Evolutionary conservation across 2,329 filamentous ascomycete species (phyloP).

Genomic region (Verticillium tricorpus): DNA sequence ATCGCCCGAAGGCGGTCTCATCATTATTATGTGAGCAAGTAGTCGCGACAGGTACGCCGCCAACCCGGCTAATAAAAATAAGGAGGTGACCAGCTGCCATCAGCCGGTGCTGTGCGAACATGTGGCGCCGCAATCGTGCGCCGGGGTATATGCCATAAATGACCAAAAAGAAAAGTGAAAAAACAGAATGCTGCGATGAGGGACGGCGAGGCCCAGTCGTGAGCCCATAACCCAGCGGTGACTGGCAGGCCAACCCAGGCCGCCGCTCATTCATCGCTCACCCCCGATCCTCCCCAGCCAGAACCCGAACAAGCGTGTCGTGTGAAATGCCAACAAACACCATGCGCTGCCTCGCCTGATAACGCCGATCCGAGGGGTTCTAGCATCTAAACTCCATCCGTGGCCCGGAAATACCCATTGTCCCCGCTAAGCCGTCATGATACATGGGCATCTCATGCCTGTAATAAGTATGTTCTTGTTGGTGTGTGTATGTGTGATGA

Average conservation of each 20-base stretch:
- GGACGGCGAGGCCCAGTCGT: neutral
- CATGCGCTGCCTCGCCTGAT: neutral
- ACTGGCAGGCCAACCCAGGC: neutral
- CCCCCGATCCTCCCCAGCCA: neutral
- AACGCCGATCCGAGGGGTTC: slow-evolving; percentile 7
- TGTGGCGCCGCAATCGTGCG: slow-evolving; percentile 9
- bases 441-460: slow-evolving; percentile 6
- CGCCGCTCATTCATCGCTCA: neutral
- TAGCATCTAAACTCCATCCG: slow-evolving; percentile 7
- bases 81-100: neutral
- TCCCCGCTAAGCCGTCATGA: slow-evolving; percentile 4
- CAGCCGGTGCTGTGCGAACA: slow-evolving; percentile 1
- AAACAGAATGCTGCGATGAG: neutral
- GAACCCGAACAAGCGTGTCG: neutral
- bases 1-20: neutral
- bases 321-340: neutral
- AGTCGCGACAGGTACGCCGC: neutral
- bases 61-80: neutral
- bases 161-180: neutral
- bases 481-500: neutral
- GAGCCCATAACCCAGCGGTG: neutral
- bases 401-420: neutral
- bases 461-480: neutral
- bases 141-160: slow-evolving; percentile 13
- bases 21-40: slow-evolving; percentile 2